phyloP scores from a whole-genome alignment of 441 rosid species.

The Mallotus japonicus region DNA sequence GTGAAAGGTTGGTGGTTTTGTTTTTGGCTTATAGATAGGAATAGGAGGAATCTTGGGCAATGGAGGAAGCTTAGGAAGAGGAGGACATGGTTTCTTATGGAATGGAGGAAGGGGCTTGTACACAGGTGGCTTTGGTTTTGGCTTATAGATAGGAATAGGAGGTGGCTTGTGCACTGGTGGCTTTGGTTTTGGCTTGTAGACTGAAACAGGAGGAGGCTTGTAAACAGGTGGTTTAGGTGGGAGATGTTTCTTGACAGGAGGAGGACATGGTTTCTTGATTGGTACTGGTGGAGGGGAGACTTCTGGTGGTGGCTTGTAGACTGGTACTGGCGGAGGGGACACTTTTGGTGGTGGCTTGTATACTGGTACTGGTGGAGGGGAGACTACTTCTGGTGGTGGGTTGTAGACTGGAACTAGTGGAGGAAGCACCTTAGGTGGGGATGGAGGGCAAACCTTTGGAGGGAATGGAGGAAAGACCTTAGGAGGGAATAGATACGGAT shows the following conservation, averaged over 20 bases:
- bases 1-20: constrained; percentile 10
- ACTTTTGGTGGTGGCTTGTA: constrained; percentile 20
- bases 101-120: no score
- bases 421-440: constrained; percentile 6
- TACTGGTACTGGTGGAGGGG: constrained; percentile 15
- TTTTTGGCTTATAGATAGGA: constrained; percentile 14
- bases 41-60: constrained; percentile 10
- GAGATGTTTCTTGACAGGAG: constrained; percentile 20
- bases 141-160: constrained; percentile 23
- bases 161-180: constrained; percentile 29
- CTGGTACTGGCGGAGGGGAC: constrained; percentile 3
- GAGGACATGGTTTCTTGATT: not conserved
- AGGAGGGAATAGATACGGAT: no score
- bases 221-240: constrained; percentile 42
- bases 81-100: no score
- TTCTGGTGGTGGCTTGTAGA: constrained; percentile 19
- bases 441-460: constrained; percentile 14
- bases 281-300: constrained; percentile 1
- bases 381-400: constrained; percentile 3
- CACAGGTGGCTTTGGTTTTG: constrained; percentile 16
- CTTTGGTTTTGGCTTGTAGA: constrained; percentile 11
- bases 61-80: no score
- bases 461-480: no score
- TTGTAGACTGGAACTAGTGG: constrained; percentile 12
- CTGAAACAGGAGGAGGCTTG: constrained; percentile 17